Percentiles rank a stretch among this genome's conserved stretches.
These are phyloP conservation scores for Ogataea kodamae DNA, from an alignment of 805 yeast genomes.

Conservation along the genomic window DNA sequence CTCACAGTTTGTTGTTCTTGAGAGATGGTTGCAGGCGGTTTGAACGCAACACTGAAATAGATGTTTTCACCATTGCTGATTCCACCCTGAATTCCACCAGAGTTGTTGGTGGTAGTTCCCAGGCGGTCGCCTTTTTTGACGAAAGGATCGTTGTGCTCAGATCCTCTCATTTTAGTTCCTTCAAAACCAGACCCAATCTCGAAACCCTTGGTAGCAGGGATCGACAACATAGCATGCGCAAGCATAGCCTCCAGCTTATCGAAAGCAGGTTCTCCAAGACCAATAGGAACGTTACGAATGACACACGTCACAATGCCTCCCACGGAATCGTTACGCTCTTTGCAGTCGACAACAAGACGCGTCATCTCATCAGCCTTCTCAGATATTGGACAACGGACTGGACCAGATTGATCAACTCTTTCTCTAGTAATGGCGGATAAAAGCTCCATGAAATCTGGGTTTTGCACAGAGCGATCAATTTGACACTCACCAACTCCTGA, in stretches of 20 bases:
- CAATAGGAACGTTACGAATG: constrained; percentile 86
- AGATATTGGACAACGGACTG: constrained; percentile 90
- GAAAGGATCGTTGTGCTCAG: constrained; percentile 90
- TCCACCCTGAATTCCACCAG: constrained; percentile 99
- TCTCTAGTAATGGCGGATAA: constrained; percentile 82
- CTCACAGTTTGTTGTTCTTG: constrained; percentile 88
- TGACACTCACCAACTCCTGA: constrained; percentile 82
- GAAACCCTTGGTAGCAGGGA: constrained; percentile 97
- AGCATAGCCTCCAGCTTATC: constrained; percentile 93
- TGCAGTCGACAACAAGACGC: constrained; percentile 78
- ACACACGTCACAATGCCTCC: constrained; percentile 99
- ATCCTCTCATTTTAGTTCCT: constrained; percentile 88
- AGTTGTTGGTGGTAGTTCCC: constrained; percentile 84
- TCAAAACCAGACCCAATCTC: constrained; percentile 96
- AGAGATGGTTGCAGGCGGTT: constrained; percentile 95
- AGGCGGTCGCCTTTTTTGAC: constrained; percentile 56
- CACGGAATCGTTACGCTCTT: constrained; percentile 86
- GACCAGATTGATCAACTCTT: constrained; percentile 80
- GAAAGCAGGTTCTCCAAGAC: constrained; percentile 97
- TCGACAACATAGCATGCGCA: constrained; percentile 97
- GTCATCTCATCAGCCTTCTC: constrained; percentile 73
- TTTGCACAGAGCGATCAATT: constrained; percentile 69
- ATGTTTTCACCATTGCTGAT: constrained; percentile 94
- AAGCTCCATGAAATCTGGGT: constrained; percentile 60
- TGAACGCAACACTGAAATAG: constrained; percentile 93